Evolutionary conservation across 306 rosid species (phyloP).

Genomic region (peach (Prunus persica)): DNA sequence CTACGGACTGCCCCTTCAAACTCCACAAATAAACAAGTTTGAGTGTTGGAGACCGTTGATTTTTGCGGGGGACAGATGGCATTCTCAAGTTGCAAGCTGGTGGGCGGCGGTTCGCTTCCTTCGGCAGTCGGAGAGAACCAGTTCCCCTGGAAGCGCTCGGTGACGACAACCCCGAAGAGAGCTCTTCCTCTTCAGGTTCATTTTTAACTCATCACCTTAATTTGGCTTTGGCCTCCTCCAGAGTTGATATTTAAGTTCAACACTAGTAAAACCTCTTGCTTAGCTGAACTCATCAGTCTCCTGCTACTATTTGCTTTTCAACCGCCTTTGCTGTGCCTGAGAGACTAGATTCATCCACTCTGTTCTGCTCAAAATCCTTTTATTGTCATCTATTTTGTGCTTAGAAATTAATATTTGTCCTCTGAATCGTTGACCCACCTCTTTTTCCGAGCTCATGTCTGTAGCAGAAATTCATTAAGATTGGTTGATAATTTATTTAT

Average conservation of each 20-base stretch:
- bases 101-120: constrained; percentile 13
- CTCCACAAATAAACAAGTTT: not conserved
- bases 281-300: not conserved
- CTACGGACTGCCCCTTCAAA: not conserved
- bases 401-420: not conserved
- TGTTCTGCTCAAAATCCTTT: not conserved
- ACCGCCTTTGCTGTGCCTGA: not conserved
- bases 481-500: not conserved
- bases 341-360: not conserved
- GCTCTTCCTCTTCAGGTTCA: constrained; percentile 28
- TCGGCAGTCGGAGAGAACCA: not conserved
- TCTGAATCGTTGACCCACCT: not conserved
- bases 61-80: constrained; percentile 22
- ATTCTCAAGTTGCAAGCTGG: constrained; percentile 7
- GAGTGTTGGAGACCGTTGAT: not conserved
- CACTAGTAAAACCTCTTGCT: not conserved
- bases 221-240: not conserved
- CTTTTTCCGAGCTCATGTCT: not conserved
- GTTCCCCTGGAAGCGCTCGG: constrained; percentile 7
- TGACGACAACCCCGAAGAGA: not conserved
- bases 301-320: not conserved
- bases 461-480: not conserved
- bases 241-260: not conserved
- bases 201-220: not conserved
- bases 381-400: constrained; percentile 1